Evolutionary conservation across 208 protist genomes (phyloP).

Genomic region (Trypanosoma grayi): DNA sequence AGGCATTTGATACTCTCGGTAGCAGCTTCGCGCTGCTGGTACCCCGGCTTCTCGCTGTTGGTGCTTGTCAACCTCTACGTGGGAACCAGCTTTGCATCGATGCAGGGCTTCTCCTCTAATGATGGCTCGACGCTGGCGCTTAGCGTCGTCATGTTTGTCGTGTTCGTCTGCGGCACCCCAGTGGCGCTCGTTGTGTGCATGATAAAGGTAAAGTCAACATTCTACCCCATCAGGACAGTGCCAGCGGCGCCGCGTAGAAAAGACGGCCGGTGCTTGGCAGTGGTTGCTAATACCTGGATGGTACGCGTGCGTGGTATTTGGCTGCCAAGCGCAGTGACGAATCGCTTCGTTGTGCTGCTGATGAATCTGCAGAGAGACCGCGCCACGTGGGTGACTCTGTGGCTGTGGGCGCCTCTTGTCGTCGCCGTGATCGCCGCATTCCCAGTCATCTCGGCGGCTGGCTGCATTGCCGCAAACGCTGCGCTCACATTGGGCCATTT

Average conservation of each 20-base stretch:
- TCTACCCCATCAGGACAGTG: background rate
- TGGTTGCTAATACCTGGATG: background rate
- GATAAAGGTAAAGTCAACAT: background rate
- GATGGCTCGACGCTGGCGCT: background rate
- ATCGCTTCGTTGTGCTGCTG: background rate
- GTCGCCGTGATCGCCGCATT: background rate
- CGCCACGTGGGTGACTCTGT: slow-evolving; percentile 2
- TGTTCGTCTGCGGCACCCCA: background rate
- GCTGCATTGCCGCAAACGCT: background rate
- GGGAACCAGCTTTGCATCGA: slow-evolving; percentile 4
- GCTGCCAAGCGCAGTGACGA: background rate
- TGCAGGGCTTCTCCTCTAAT: slow-evolving; percentile 3
- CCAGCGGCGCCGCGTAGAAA: too few relatives aligned
- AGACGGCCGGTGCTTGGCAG: background rate
- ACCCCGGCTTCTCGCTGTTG: slow-evolving; percentile 1
- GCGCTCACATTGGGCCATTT: slow-evolving; percentile 1
- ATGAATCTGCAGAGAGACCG: background rate
- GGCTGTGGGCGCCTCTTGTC: slow-evolving; percentile 6
- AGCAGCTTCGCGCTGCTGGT: background rate
- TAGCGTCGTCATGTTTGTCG: slow-evolving; percentile 8
- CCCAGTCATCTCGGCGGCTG: background rate
- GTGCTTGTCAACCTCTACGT: slow-evolving; percentile 9
- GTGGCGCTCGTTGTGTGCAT: background rate
- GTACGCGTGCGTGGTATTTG: slow-evolving; percentile 6
- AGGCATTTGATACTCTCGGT: background rate